Evolutionary conservation across 306 rosid species (phyloP).

Genomic region (Heteromeles arbutifolia): DNA sequence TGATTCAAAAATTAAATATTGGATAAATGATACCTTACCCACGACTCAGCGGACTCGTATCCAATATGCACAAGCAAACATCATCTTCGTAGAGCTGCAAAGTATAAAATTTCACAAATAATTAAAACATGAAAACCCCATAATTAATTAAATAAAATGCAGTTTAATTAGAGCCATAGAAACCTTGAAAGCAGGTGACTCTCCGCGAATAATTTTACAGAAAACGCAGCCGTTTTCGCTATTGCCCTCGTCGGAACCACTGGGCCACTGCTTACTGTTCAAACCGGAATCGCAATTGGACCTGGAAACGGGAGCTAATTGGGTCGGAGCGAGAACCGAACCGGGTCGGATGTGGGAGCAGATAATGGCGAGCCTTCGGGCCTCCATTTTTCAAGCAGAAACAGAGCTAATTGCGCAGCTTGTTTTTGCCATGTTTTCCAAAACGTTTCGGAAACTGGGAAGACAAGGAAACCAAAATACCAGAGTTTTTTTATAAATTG

Average conservation of each 20-base stretch:
- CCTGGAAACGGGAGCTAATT: constrained; percentile 1
- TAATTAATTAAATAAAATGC: constrained; percentile 7
- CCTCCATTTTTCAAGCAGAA: constrained; percentile 31
- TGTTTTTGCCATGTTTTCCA: constrained; percentile 8
- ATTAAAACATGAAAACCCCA: not conserved
- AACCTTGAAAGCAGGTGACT: constrained; percentile 64
- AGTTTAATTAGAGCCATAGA: not conserved
- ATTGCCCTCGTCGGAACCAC: constrained; percentile 11
- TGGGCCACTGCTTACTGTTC: not conserved
- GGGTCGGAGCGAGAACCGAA: not conserved
- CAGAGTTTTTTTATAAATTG: not conserved
- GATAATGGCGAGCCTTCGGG: constrained; percentile 60
- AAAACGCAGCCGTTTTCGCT: constrained; percentile 53
- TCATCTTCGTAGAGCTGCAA: constrained; percentile 90
- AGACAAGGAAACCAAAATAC: not conserved
- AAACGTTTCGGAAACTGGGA: not conserved
- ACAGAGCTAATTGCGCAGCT: not conserved
- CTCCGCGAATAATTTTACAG: constrained; percentile 67
- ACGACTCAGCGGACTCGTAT: constrained; percentile 73
- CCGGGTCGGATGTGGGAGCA: constrained; percentile 55
- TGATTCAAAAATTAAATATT: constrained; percentile 11
- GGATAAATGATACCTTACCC: constrained; percentile 86
- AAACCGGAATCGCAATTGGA: constrained; percentile 26
- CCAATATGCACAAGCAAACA: constrained; percentile 78
- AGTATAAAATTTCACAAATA: constrained; percentile 16